A percentile compares a stretch with the other conserved stretches of the same genome.
phyloP scores from a whole-genome alignment of 495 filamentous ascomycete genomes.

The Niebla homalea region DNA sequence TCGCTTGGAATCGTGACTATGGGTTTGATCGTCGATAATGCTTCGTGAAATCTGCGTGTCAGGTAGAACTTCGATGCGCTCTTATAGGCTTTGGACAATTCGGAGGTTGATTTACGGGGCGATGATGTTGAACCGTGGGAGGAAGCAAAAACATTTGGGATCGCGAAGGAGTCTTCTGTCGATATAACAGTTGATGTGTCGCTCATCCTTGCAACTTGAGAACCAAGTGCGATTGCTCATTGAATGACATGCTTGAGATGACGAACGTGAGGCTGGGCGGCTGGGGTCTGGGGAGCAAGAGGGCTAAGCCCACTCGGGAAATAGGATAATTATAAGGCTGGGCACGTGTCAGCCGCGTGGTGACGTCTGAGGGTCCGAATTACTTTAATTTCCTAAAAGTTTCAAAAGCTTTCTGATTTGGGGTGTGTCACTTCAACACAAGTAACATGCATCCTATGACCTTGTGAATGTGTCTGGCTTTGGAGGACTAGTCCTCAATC shows the following conservation, averaged over 20 bases:
- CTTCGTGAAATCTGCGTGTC: conserved; percentile 81
- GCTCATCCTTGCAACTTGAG: conserved; percentile 4
- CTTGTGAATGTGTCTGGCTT: no score
- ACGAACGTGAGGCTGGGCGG: background rate
- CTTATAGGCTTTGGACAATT: conserved; percentile 72
- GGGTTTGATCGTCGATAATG: conserved; percentile 67
- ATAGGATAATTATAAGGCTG: no score
- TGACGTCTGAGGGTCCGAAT: no score
- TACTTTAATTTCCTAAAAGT: no score
- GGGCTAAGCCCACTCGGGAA: no score
- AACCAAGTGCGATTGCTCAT: background rate
- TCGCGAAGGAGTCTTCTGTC: conserved; percentile 20
- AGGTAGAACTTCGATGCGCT: conserved; percentile 84
- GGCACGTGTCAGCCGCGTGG: no score
- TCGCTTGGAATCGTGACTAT: conserved; percentile 42
- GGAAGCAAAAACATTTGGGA: conserved; percentile 32
- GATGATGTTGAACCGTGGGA: conserved; percentile 41
- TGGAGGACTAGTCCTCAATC: no score
- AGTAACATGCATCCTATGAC: no score
- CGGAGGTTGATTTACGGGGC: conserved; percentile 40
- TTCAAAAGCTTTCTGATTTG: no score
- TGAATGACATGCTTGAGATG: background rate
- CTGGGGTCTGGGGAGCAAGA: background rate
- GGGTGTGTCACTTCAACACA: no score
- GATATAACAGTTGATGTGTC: conserved; percentile 10